Evolutionary conservation across 2,329 filamentous ascomycete genomes (phyloP), one percentile per base, ranked within the genome.

Genomic region (Penicillium corylophilum): DNA sequence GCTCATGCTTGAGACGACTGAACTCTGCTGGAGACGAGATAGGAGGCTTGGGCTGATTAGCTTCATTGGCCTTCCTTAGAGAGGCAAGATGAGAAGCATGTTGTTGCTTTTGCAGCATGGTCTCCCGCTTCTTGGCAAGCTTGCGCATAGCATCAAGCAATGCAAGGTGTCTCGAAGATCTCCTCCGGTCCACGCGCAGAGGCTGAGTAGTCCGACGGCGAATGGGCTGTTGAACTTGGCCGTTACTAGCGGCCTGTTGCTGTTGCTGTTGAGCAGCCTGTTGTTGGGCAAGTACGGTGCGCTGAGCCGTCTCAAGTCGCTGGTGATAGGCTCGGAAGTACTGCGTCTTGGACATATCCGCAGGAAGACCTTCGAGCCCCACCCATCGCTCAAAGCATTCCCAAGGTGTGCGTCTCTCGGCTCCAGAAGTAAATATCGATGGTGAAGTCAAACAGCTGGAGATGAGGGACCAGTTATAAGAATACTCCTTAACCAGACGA

Each of bases 381-480:
- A 96, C 88, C 93, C 93, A 99, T 39, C 94, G 84, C 72, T 99
- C 94, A 64, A 99, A 99, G 68, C 94, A 99, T 74, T 99, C 94
- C 94, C 94, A 99, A 0, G 93, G 91, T 2, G 93, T 97, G 43
- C 94, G 84, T 55, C 94, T 83, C 68, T 97, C 93, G 10, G 90
- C 85, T 1, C 90, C 90, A 18, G 92, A 93, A n/a, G 85, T 82
- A 65, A 90, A 95, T 13, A 85, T 70, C 0, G 90, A 95, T 46
- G 84, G 84, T 15, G 87, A 81, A 1, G 84, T 81, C 47, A 97
- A 77, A 53, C 93, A 86, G 61, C 84, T 89, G 1, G 92, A 89
- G 48, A 97, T 96, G 5, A 99, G 79, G 3, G 91, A 95, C 94
- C 94, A 99, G 64, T 99, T 99, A 76, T 96, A 97, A 0, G 90